Evolutionary conservation across 2,329 filamentous ascomycete genomes (phyloP).

Genomic region (Corynespora cassiicola): DNA sequence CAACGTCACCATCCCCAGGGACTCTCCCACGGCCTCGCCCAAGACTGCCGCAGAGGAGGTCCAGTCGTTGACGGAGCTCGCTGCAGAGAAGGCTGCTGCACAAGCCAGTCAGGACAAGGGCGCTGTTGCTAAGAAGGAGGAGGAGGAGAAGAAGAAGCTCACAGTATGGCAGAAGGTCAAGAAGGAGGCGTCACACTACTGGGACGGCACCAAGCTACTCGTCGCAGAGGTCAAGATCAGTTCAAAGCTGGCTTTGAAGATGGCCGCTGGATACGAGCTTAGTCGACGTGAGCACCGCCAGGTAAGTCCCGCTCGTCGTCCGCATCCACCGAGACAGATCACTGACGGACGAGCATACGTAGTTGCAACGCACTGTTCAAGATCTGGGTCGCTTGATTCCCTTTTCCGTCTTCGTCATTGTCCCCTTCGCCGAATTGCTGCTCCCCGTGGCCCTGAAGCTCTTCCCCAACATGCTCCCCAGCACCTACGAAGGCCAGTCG

Average conservation of each 20-base stretch:
- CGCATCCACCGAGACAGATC: too few relatives aligned
- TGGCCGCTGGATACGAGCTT: conserved; percentile 97
- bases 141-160: conserved; percentile 80
- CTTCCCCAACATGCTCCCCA: conserved; percentile 96
- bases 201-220: conserved; percentile 96
- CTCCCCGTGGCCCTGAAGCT: conserved; percentile 90
- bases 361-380: conserved; percentile 88
- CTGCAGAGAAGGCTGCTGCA: conserved; percentile 62
- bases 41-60: conserved; percentile 57
- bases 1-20: conserved; percentile 42
- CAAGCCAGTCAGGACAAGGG: conserved; percentile 61
- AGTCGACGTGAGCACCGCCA: conserved; percentile 92
- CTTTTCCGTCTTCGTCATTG: conserved; percentile 96
- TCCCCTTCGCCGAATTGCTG: conserved; percentile 92
- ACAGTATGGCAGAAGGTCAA: conserved; percentile 92
- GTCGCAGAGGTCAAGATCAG: conserved; percentile 94
- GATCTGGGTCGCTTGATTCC: conserved; percentile 92
- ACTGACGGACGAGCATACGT: conserved; percentile 10
- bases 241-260: conserved; percentile 88
- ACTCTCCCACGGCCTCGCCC: conserved; percentile 50
- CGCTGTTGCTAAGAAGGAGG: conserved; percentile 65
- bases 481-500: conserved; percentile 93
- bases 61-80: conserved; percentile 66
- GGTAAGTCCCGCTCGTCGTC: too few relatives aligned
- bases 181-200: conserved; percentile 92